Evolutionary conservation across 345 rosid genomes (phyloP).

Genomic region (Gossypium anomalum): DNA sequence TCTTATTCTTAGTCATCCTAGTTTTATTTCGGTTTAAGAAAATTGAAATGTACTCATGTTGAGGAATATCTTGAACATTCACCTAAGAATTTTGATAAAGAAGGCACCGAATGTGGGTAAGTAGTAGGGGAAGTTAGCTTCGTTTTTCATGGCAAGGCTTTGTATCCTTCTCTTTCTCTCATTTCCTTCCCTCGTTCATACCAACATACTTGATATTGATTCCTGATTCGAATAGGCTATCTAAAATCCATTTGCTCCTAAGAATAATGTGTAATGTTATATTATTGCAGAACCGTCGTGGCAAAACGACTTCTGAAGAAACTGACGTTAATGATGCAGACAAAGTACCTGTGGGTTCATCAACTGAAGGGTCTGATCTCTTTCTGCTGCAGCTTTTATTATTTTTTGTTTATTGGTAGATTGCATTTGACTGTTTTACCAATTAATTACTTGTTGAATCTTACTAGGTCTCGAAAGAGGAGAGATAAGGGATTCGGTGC

Average conservation of each 20-base stretch:
- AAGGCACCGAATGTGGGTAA: background rate
- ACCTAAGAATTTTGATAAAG: background rate
- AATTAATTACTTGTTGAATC: background rate
- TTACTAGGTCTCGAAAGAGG: slow-evolving; percentile 20
- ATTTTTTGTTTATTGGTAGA: background rate
- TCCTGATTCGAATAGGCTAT: background rate
- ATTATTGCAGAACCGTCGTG: slow-evolving; percentile 60
- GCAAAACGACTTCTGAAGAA: slow-evolving; percentile 49
- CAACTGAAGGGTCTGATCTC: slow-evolving; percentile 23
- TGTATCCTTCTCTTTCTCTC: background rate
- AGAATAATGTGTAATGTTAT: background rate
- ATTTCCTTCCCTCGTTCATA: background rate
- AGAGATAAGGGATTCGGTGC: slow-evolving; percentile 19
- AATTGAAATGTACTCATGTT: background rate
- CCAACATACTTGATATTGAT: background rate
- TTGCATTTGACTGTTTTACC: background rate
- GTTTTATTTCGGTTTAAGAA: background rate
- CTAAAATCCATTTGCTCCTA: background rate
- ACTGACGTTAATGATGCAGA: slow-evolving; percentile 16
- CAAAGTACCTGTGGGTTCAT: slow-evolving; percentile 15
- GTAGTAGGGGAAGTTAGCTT: background rate
- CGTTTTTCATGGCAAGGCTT: background rate
- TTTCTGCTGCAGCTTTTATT: background rate
- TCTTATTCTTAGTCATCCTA: background rate
- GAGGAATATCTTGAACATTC: background rate